Base-by-base conservation (phyloP, 768 basidiomycete genomes). In the Tephrocybe sp. region DNA sequence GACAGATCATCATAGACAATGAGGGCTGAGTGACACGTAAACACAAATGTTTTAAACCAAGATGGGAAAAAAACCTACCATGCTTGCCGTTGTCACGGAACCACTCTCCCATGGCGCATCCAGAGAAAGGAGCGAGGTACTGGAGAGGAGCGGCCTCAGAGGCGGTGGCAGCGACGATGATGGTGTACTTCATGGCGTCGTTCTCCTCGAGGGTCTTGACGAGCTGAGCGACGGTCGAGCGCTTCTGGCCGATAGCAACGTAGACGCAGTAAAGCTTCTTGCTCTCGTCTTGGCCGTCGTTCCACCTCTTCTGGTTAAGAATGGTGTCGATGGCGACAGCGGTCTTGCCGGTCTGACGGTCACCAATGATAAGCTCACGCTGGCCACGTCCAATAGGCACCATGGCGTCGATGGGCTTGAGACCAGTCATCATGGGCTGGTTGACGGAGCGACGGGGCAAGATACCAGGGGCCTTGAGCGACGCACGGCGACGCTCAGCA, bases 51-150 rank as follows among this genome's bases (percentile, higher is more conserved):
- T 3, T 28, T 20, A 5, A 26, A 14, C 40, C 15, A 9, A 44
- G 28, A 38, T 28, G 11, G 11, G 18, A 42, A 41, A 14, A 12
- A n/a, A 41, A 1, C 85, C 48, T 64, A 89, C 89, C 95, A 74
- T 99, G 97, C 79, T 96, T 98, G 79, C 94, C 96, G 72, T 99
- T 99, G 78, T 99, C 97, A 76, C 93, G 91, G 97, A 99, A 99
- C 96, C 96, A 99, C 78, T 99, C 97, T 71, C 97, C 97, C 94
- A 99, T 99, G 65, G 97, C 97, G 75, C 93, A 96, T 58, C 97
- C 97, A 61, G 97, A 96, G 93, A 99, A 99, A 61, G 97, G 97
- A 65, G 97, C 97, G 64, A 99, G 90, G 78, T 98, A 99, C 71
- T 99, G 97, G 51, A 99, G 83, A 62, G 97, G 97, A 62, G 97